Evolutionary conservation across 306 rosid genomes (phyloP).

Genomic region (Quercus gilva): DNA sequence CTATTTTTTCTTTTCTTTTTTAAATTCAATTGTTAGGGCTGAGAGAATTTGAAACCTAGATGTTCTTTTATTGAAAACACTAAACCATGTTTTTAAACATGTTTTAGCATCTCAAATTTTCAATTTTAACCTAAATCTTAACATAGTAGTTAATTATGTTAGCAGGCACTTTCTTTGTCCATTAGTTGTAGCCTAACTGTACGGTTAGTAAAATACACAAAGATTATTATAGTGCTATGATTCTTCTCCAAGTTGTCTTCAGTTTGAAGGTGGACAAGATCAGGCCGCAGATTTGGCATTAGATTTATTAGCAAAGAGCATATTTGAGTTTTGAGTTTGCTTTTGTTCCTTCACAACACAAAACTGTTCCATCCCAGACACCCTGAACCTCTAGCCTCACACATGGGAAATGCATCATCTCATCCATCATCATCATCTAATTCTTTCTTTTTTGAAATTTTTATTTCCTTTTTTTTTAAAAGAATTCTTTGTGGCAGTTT

Average conservation of each 20-base stretch:
- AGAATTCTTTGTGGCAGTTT: slow-evolving; percentile 42
- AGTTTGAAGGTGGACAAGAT: slow-evolving; percentile 45
- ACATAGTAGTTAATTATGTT: too few relatives aligned
- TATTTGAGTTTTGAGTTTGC: background rate
- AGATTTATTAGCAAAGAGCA: slow-evolving; percentile 15
- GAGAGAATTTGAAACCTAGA: too few relatives aligned
- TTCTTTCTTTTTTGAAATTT: background rate
- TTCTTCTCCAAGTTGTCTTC: slow-evolving; percentile 7
- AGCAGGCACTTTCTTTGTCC: background rate
- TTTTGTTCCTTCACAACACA: slow-evolving; percentile 19
- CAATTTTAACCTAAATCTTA: too few relatives aligned
- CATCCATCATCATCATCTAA: slow-evolving; percentile 4
- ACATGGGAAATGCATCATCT: slow-evolving; percentile 36
- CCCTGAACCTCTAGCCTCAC: slow-evolving; percentile 16
- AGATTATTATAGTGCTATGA: background rate
- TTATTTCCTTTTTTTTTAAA: slow-evolving; percentile 8
- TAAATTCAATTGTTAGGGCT: too few relatives aligned
- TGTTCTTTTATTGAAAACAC: too few relatives aligned
- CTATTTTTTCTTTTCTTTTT: too few relatives aligned
- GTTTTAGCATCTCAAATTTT: too few relatives aligned
- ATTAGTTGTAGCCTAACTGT: background rate
- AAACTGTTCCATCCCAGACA: slow-evolving; percentile 15
- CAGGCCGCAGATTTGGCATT: slow-evolving; percentile 25
- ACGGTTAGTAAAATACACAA: background rate
- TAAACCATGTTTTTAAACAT: too few relatives aligned